These are phyloP conservation scores for Venturia aucupariae DNA, from an alignment of 2,329 filamentous ascomycete species.

Conservation along the genomic window DNA sequence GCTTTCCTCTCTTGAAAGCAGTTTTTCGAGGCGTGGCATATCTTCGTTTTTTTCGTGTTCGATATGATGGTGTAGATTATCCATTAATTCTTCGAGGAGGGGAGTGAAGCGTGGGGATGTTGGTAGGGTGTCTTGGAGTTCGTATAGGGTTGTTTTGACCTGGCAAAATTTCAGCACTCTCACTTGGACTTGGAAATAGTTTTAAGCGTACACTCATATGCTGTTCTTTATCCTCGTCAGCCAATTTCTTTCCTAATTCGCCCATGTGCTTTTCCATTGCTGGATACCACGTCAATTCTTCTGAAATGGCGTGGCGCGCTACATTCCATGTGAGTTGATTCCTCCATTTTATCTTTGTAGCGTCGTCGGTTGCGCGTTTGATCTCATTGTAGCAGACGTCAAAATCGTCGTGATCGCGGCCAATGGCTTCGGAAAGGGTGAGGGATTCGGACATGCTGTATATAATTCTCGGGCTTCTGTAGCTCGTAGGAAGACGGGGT, in stretches of 20 bases:
- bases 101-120: constrained; percentile 16
- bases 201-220: constrained; percentile 14
- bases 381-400: constrained; percentile 17
- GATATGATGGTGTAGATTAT: constrained; percentile 19
- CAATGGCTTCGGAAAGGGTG: constrained; percentile 19
- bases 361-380: constrained; percentile 12
- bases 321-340: constrained; percentile 17
- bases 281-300: constrained; percentile 18
- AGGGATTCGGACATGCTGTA: constrained; percentile 12
- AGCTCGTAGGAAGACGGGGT: too few relatives aligned
- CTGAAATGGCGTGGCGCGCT: constrained; percentile 18
- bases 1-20: constrained; percentile 17
- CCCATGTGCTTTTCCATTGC: constrained; percentile 18
- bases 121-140: neutral
- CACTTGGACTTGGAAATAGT: too few relatives aligned
- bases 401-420: constrained; percentile 17
- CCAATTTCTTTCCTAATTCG: constrained; percentile 16
- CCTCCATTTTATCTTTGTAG: constrained; percentile 17
- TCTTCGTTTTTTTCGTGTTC: constrained; percentile 20
- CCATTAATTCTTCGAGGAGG: constrained; percentile 17
- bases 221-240: constrained; percentile 16
- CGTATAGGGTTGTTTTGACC: neutral
- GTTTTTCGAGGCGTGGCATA: constrained; percentile 19
- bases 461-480: neutral
- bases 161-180: too few relatives aligned